Evolutionary conservation across 169 alveolate genomes (phyloP).

Genomic region (Eimeria tenella): DNA sequence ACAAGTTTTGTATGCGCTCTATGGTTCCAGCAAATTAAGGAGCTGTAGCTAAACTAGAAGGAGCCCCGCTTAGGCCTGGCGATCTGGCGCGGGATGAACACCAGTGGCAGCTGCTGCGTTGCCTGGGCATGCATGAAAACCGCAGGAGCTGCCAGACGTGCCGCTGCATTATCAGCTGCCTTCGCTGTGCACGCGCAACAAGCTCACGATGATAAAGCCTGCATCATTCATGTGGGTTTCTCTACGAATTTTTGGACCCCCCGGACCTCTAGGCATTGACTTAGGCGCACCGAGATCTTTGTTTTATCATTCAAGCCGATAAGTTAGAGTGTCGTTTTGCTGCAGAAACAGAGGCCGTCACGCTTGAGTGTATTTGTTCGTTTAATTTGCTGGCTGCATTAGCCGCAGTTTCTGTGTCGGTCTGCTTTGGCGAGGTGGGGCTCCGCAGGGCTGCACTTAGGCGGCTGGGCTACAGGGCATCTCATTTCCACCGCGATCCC

Average conservation of each 20-base stretch:
- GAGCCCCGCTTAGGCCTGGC: neutral
- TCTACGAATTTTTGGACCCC: neutral
- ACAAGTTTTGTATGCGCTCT: neutral
- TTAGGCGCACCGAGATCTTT: too few species aligned
- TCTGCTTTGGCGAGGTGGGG: too few species aligned
- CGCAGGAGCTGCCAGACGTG: conserved; percentile 83
- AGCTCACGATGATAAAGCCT: conserved; percentile 83
- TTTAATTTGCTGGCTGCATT: too few species aligned
- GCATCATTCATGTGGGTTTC: conserved; percentile 75
- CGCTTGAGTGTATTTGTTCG: too few species aligned
- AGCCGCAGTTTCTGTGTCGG: too few species aligned
- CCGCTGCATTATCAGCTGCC: conserved; percentile 86
- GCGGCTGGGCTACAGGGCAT: conserved; percentile 86
- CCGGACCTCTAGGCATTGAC: too few species aligned
- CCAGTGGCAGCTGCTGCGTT: too few species aligned
- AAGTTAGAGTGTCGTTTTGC: neutral
- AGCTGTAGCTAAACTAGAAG: neutral
- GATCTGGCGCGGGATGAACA: too few species aligned
- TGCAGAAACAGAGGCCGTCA: neutral
- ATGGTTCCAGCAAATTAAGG: neutral
- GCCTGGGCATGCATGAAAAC: neutral
- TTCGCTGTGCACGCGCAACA: conserved; percentile 81
- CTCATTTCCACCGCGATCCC: conserved; percentile 92
- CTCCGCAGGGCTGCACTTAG: conserved; percentile 85
- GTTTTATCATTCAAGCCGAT: neutral